Evolutionary conservation across 257 asterid genomes (phyloP), one percentile per base, ranked within the genome.

Genomic region (Fraxinus anomala): DNA sequence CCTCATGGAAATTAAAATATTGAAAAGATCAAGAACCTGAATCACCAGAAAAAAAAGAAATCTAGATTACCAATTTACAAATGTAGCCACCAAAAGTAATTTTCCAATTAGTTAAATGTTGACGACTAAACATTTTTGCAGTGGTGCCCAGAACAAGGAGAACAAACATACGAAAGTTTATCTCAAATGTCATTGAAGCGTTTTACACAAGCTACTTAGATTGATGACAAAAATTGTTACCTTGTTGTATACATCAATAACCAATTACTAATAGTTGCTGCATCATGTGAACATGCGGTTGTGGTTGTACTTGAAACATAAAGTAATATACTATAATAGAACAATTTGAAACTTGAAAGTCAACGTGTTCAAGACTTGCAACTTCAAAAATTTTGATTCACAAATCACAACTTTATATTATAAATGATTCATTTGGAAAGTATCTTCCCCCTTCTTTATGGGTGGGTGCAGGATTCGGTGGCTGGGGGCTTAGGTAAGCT

Each of bases 91-190:
- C 17, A 51, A 72, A 39, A 65, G 69, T 33, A 72, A 56, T 81
- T 76, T 70, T 77, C 69, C 47, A 73, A 23, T 68, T 75, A 36
- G 73, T 73, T 30, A 73, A 74, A 75, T 13, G 14, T 26, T 13
- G 14, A 19, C 3, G 17, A 30, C 14, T 49, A 44, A 36, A 16
- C n/a, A 69, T n/a, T 51, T 54, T n/a, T 6, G 24, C 65, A 47
- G 26, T 0, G 12, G 19, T 69, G 28, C 75, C 19, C 8, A 21
- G 44, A 61, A 28, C 68, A 70, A 67, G 75, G 26, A 56, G 26
- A 74, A 26, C n/a, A 40, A 19, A 31, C 11, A 16, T 36, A 47
- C 14, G 6, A n/a, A 54, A 54, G 65, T 33, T 36, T 34, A 16
- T 28, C 24, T 21, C 71, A 5, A 42, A 12, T 69, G 26, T 68